Conservation (phyloP, 768 basidiomycete species). For the Amanita thiersii region DNA sequence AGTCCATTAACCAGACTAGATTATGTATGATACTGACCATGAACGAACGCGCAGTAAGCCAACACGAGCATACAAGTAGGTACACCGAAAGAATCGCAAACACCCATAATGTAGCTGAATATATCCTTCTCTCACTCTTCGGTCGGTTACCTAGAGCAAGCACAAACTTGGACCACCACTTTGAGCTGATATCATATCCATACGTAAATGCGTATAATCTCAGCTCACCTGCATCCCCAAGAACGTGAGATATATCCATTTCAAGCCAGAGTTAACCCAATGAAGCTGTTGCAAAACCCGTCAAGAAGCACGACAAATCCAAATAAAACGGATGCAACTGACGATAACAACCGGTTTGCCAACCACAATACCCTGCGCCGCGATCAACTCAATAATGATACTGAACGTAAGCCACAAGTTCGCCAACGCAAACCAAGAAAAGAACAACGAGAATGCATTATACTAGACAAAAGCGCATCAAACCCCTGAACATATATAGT, state of each 20-base stretch:
- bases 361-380: constrained; percentile 39
- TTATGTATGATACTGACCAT: no score
- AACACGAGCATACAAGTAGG: no score
- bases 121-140: constrained; percentile 76
- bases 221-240: constrained; percentile 79
- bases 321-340: constrained; percentile 19
- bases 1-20: no score
- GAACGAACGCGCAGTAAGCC: no score
- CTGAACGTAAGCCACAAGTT: constrained; percentile 95
- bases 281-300: no score
- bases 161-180: no score
- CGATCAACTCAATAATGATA: constrained; percentile 87
- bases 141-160: constrained; percentile 72
- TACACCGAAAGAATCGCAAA: no score
- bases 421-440: constrained; percentile 90
- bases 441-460: constrained; percentile 75
- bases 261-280: constrained; percentile 76
- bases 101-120: constrained; percentile 72
- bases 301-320: constrained; percentile 33
- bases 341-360: constrained; percentile 72
- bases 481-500: background rate
- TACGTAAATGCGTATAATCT: no score
- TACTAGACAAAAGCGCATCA: constrained; percentile 63
- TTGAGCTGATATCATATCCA: no score
- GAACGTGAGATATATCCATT: constrained; percentile 85